Base-by-base conservation (phyloP, 2,329 filamentous ascomycete species). In the Botryotinia narcissicola region DNA sequence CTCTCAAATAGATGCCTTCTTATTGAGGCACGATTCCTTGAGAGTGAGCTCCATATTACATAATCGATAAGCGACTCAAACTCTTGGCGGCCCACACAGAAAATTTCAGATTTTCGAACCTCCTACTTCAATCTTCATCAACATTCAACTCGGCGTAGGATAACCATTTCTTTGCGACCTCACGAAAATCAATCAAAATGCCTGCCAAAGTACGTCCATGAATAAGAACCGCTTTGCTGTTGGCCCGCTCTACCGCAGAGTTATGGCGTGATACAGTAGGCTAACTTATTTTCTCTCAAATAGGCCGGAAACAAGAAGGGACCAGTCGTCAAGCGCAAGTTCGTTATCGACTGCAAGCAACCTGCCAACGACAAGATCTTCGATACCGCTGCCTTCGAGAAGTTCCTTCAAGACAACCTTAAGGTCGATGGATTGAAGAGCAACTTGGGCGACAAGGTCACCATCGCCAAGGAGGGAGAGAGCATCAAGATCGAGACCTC, bases 401-500 rank as follows among this genome's bases (percentile, higher is more conserved):
- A 98, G 91, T 99, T 99, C 93, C 93, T 99, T 78, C 95, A 98
- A 90, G 96, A 98, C 87, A 94, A 93, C 88, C 97, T 99, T 92
- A 99, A 99, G 93, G 94, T 99, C 81, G 96, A 98, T 81, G 95
- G 95, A 88, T 95, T 94, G 84, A 95, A 95, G 83, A 95, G 95
- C 82, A 98, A 99, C 92, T 93, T 99, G 81, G 96, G 96, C 84
- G 96, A 98, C 83, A 90, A 88, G 84, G 91, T 99, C 83, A 87
- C 90, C 84, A 96, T 99, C 89, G 91, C 90, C 83, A 93, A 97
- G 90, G 87, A 91, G 82, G 94, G 93, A 80, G 96, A 98, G 83
- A 96, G 95, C 87, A 92, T 99, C 84, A 95, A 98, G 91, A 91
- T 99, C 84, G 91, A 97, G 84, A 91, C 95, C 80, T 95, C 98